phyloP scores from a whole-genome alignment of 345 rosid species.

The Lepidium didymum region DNA sequence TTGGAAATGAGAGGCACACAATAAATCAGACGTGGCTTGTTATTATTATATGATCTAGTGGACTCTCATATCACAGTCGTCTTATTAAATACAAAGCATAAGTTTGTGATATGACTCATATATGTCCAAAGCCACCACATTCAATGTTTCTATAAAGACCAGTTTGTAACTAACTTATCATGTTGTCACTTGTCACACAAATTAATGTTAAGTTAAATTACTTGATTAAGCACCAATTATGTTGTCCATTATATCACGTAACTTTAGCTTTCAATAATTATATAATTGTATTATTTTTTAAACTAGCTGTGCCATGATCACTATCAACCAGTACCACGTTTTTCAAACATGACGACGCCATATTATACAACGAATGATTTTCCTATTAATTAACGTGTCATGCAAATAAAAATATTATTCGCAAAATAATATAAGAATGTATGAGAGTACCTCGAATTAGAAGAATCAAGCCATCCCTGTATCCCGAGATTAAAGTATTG shows the following conservation, averaged over 20 bases:
- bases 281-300: not conserved
- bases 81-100: not conserved
- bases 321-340: slow-evolving; percentile 1
- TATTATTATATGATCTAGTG: slow-evolving; percentile 1
- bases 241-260: not conserved
- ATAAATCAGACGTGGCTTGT: not conserved
- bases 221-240: not conserved
- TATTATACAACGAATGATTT: too few relatives aligned
- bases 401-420: too few relatives aligned
- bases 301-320: not conserved
- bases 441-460: too few relatives aligned
- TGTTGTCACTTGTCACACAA: not conserved
- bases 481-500: too few relatives aligned
- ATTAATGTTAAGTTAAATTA: not conserved
- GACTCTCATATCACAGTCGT: not conserved
- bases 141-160: not conserved
- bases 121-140: not conserved
- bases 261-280: slow-evolving; percentile 12
- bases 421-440: too few relatives aligned
- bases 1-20: slow-evolving; percentile 18
- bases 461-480: too few relatives aligned
- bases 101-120: not conserved
- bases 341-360: slow-evolving; percentile 12
- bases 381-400: too few relatives aligned
- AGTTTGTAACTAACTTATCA: not conserved